Evolutionary conservation across 768 basidiomycete genomes (phyloP), one percentile per base, ranked within the genome.

Genomic region (Rhodocollybia butyracea): DNA sequence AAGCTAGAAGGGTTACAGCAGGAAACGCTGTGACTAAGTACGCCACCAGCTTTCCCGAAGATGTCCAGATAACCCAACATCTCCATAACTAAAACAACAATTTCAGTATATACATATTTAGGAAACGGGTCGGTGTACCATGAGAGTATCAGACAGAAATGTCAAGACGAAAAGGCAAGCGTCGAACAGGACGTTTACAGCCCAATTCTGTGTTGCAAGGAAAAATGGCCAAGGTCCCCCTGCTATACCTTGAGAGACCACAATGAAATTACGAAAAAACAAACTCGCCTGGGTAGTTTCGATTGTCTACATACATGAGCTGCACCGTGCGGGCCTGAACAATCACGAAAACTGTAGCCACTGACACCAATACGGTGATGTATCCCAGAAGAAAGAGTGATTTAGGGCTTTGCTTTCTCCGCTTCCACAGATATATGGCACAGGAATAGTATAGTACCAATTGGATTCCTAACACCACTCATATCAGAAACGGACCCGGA

Each of bases 1-100:
- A 76, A 1, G 60, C 71, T 7, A 78, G 32, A 6, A 78, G 60
- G 31, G 74, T 56, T 5, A 76, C 19, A 0, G 63, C 57, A 10
- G 79, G 78, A 43, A 80, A 65, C 1, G 64, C 53, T 4, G 69
- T 64, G 2, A 70, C 72, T 3, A 67, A 46, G 57, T 70, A 69
- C 5, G 73, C 71, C 15, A 67, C 56, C 1, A 32, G 19, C 15
- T 55, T 61, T 17, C 74, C 75, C 11, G 69, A 70, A 2, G 69
- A 68, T 34, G 66, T 64, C 74, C 77, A 79, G 22, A 79, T 76
- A 13, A 78, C 70, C 68, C 72, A 76, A 58, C 78, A 79, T 19
- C 77, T 66, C 76, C 76, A 79, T 29, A 79, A 62, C 77, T 76
- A 45, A 5, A 21, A 17, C 27, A 31, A 21, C 40, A 17, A 19